phyloP scores from a whole-genome alignment of 1,139 yeast genomes.

The Hansenula sp. region DNA sequence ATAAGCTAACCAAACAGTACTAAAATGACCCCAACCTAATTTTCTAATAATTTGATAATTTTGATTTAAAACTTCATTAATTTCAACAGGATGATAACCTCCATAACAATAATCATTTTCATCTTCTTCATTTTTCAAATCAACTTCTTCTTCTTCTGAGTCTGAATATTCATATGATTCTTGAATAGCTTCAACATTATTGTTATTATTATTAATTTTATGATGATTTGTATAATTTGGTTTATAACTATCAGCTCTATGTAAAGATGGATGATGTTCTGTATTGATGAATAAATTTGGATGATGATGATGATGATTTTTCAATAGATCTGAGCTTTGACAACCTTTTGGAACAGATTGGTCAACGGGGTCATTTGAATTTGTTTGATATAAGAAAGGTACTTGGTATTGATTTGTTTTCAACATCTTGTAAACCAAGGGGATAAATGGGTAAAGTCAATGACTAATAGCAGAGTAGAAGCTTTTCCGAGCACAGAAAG shows the following conservation, averaged over 20 bases:
- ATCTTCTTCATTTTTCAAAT: slow-evolving; percentile 57
- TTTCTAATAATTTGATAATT: slow-evolving; percentile 69
- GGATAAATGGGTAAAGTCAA: too few species aligned
- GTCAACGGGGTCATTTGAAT: background rate
- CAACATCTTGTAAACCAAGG: background rate
- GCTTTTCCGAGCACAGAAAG: too few species aligned
- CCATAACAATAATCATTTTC: slow-evolving; percentile 70
- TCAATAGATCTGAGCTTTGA: too few species aligned
- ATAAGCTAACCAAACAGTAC: slow-evolving; percentile 83
- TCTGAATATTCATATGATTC: background rate
- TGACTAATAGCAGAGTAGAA: too few species aligned
- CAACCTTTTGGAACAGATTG: too few species aligned
- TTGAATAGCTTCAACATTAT: background rate
- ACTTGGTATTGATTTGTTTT: slow-evolving; percentile 1
- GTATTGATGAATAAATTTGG: slow-evolving; percentile 3
- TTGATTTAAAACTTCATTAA: slow-evolving; percentile 62
- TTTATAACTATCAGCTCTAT: slow-evolving; percentile 4
- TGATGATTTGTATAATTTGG: background rate
- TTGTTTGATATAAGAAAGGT: background rate
- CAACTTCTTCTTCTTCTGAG: slow-evolving; percentile 4
- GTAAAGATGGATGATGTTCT: slow-evolving; percentile 9
- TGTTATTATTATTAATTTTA: background rate
- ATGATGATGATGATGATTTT: background rate
- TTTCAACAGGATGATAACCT: slow-evolving; percentile 81
- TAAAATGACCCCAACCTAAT: slow-evolving; percentile 90